Conservation (phyloP, 495 filamentous ascomycete genomes). For the Thermochaetoides thermophila region DNA sequence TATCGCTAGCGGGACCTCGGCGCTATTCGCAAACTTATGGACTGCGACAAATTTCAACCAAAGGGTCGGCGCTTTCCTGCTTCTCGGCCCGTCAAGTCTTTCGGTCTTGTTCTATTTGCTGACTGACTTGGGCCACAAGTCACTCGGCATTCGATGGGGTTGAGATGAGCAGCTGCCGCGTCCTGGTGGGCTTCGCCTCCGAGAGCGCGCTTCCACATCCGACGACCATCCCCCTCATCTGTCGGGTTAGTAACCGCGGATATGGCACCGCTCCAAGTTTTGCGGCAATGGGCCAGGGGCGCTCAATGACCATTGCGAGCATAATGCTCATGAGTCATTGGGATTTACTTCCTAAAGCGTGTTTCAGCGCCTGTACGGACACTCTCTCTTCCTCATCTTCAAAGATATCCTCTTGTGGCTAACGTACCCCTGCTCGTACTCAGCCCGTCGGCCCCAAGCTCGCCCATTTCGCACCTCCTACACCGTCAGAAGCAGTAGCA, state of each 20-base stretch:
- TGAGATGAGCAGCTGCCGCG: constrained; percentile 15
- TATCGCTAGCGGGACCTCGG: constrained; percentile 1
- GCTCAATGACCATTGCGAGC: neutral
- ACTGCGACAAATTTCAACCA: constrained; percentile 8
- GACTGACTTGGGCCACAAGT: neutral
- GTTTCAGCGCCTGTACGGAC: neutral
- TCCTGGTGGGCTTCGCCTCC: constrained; percentile 12
- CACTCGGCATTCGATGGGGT: constrained; percentile 10
- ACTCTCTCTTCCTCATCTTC: neutral
- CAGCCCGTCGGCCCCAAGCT: too few species aligned
- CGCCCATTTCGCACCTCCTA: constrained; percentile 7
- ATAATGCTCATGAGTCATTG: neutral
- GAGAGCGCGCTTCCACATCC: constrained; percentile 10
- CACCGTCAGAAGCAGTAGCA: too few species aligned
- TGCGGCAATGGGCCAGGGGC: constrained; percentile 1
- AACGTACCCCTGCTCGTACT: too few species aligned
- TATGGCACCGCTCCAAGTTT: constrained; percentile 1
- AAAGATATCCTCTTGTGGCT: too few species aligned
- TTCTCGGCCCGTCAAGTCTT: too few species aligned
- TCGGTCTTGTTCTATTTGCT: too few species aligned
- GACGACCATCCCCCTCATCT: neutral
- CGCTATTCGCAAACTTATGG: too few species aligned
- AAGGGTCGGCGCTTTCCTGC: too few species aligned
- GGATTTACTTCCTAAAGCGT: neutral
- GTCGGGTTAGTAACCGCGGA: neutral